These are phyloP conservation scores for Kokia cookei DNA, from an alignment of 441 rosid genomes.

Conservation along the genomic window DNA sequence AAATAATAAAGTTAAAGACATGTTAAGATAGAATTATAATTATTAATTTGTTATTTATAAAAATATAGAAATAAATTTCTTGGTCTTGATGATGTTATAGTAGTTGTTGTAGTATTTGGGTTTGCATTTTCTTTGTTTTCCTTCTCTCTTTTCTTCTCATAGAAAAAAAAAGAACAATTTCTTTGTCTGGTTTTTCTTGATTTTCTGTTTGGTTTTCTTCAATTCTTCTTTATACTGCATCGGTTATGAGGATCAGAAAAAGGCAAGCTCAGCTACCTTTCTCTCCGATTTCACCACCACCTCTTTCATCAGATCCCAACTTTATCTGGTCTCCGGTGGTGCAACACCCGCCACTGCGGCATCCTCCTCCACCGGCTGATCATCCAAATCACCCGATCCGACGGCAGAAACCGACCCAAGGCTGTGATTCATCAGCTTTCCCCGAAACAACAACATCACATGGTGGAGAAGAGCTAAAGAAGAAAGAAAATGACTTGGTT, in stretches of 20 bases:
- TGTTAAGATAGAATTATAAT: neutral
- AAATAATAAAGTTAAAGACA: constrained; percentile 39
- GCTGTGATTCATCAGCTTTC: constrained; percentile 1
- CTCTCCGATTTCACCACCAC: constrained; percentile 67
- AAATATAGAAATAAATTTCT: constrained; percentile 2
- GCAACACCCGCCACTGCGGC: constrained; percentile 38
- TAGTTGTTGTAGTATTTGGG: constrained; percentile 11
- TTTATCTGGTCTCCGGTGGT: constrained; percentile 49
- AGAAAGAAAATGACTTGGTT: neutral
- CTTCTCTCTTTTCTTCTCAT: neutral
- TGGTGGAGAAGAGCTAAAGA: constrained; percentile 5
- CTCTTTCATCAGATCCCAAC: constrained; percentile 85
- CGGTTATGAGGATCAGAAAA: constrained; percentile 88
- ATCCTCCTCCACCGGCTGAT: constrained; percentile 21
- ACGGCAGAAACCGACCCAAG: neutral
- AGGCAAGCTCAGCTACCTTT: constrained; percentile 65
- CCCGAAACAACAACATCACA: neutral
- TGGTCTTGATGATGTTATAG: constrained; percentile 4
- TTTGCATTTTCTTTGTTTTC: constrained; percentile 11
- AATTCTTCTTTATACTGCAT: neutral
- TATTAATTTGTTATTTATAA: neutral
- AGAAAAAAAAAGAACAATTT: neutral
- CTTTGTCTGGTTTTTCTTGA: neutral
- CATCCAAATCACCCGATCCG: constrained; percentile 41
- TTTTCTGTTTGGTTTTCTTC: neutral